A percentile compares a stretch with the other conserved stretches of the same genome.
These are phyloP conservation scores for Capronia epimyces DNA, from an alignment of 2,329 filamentous ascomycete genomes.

Conservation along the genomic window DNA sequence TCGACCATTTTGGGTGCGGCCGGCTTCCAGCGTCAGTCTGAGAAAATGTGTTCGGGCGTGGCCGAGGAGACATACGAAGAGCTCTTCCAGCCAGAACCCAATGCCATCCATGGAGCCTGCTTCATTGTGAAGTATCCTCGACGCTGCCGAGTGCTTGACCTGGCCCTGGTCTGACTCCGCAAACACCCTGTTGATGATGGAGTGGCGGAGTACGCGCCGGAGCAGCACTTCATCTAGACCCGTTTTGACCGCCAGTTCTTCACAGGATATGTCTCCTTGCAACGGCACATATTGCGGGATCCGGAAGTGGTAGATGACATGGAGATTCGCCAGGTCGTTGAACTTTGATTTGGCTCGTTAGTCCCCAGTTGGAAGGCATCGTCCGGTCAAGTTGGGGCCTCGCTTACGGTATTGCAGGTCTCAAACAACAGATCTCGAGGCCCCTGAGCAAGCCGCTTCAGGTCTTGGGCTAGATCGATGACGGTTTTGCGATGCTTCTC, in stretches of 20 bases:
- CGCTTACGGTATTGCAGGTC: too few relatives aligned
- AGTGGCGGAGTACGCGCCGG: conserved; percentile 29
- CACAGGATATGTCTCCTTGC: conserved; percentile 23
- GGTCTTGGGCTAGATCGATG: too few relatives aligned
- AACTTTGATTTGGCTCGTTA: neutral
- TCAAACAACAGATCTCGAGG: too few relatives aligned
- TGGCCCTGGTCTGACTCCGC: conserved; percentile 29
- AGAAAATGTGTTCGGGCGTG: too few relatives aligned
- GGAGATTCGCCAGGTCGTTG: conserved; percentile 33
- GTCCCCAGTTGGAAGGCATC: too few relatives aligned
- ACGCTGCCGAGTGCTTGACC: conserved; percentile 9
- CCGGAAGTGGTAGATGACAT: conserved; percentile 28
- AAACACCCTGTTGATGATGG: conserved; percentile 32
- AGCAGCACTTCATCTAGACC: conserved; percentile 26
- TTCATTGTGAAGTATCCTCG: conserved; percentile 10
- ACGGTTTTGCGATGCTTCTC: too few relatives aligned
- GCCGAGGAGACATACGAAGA: neutral
- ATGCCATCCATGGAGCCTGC: conserved; percentile 14
- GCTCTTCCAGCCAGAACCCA: conserved; percentile 16
- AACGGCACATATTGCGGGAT: conserved; percentile 30
- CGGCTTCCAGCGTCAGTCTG: neutral
- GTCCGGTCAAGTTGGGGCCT: too few relatives aligned
- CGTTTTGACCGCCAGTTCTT: conserved; percentile 23
- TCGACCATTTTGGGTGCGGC: conserved; percentile 22
- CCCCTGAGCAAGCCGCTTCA: too few relatives aligned